Base-by-base conservation (phyloP, 2,329 filamentous ascomycete genomes). In the Chaetothyriales sp. region DNA sequence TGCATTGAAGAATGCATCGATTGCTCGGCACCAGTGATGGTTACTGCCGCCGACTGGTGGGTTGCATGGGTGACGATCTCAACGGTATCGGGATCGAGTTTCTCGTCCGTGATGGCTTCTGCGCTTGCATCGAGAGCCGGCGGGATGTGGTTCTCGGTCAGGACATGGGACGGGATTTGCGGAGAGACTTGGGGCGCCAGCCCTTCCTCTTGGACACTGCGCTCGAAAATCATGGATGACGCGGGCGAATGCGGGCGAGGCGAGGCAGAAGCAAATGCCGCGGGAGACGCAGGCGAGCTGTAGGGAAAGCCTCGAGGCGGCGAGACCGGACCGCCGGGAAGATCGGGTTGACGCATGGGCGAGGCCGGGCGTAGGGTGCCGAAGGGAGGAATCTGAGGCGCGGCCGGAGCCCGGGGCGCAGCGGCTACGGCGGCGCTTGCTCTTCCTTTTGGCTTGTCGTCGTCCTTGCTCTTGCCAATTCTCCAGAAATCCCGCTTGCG, bases 131-230 rank as follows among this genome's bases (percentile, higher is more conserved):
- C 88, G 47, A 97, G 76, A 10, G 94, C 89, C 0, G 90, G 80
- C 6, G 90, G 90, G 60, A 97, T 95, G 65, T 89, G 80, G 70
- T 97, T 89, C 67, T 97, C 90, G 6, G 88, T 95, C 61, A 89
- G 82, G 62, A 97, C 94, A 64, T 97, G 90, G 6, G 86, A 82
- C 2, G 90, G 90, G 56, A 95, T 92, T n/a, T 87, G 86, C 0
- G 86, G 83, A 2, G 86, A 90, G 55, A 77, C 81, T 54, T 88
- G 84, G 43, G 77, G 72, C n/a, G 80, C 69, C 2, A 77, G 63
- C 28, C 78, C 73, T 62, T 80, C 80, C 63, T 95, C 89, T 68
- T 95, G 90, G 20, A 97, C 90, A 66, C 89, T 87, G 63, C 90
- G 85, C 72, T 97, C 90, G 65, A 97, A 97, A 62, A 97, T 95